Conservation (phyloP, 768 basidiomycete species). For the Boletus edulis region DNA sequence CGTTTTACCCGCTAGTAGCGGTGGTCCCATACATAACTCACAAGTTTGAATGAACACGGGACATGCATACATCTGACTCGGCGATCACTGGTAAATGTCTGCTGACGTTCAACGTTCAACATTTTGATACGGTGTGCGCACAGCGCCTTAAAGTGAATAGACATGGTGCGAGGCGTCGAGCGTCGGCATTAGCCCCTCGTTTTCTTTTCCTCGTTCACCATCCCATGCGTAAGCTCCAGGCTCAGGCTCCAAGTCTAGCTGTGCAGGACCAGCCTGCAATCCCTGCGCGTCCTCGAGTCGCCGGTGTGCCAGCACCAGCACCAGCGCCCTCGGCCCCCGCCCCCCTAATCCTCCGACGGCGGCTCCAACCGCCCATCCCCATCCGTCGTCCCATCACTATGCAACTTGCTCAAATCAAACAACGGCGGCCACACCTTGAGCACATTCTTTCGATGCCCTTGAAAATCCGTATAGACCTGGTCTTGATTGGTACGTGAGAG, state of each 20-base stretch:
- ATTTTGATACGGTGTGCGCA: not conserved
- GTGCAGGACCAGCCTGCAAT: not conserved
- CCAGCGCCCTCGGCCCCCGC: not conserved
- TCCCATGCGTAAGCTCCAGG: too few species aligned
- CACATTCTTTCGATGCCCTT: constrained; percentile 2
- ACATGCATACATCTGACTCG: too few species aligned
- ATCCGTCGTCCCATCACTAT: constrained; percentile 19
- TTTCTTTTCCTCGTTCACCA: too few species aligned
- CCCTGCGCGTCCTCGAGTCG: not conserved
- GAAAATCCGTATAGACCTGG: constrained; percentile 34
- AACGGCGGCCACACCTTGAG: constrained; percentile 21
- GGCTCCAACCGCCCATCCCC: constrained; percentile 18
- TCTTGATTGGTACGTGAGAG: constrained; percentile 36
- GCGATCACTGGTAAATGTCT: too few species aligned
- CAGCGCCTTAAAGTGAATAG: not conserved
- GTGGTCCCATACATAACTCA: too few species aligned
- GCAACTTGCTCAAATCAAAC: constrained; percentile 21
- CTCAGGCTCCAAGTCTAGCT: not conserved
- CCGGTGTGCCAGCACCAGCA: not conserved
- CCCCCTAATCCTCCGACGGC: not conserved
- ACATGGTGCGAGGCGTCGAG: too few species aligned
- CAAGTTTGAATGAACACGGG: too few species aligned
- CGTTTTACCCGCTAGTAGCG: not conserved
- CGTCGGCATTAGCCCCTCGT: too few species aligned
- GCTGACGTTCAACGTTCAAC: too few species aligned